Percentiles rank a stretch among this genome's conserved stretches.
Evolutionary conservation across 1,284 basidiomycete species (phyloP).

Genomic region (Ustilago bromivora): DNA sequence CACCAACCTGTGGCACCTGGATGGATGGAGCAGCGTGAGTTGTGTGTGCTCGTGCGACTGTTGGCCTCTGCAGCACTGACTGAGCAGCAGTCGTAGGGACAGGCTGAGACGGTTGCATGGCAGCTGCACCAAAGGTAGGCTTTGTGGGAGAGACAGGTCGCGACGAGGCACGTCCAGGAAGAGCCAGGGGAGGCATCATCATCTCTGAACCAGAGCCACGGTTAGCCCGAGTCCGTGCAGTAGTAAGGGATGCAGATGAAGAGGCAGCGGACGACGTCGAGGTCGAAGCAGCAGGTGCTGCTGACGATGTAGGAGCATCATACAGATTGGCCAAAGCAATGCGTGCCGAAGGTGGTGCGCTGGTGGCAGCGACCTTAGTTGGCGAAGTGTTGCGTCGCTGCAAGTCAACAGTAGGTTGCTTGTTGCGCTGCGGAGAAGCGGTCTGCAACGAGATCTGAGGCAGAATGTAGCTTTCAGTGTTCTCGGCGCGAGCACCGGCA

Average conservation of each 20-base stretch:
- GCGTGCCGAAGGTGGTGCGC: constrained; percentile 36
- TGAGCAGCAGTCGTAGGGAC: constrained; percentile 9
- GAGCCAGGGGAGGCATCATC: constrained; percentile 43
- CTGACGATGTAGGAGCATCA: constrained; percentile 21
- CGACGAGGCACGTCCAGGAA: constrained; percentile 46
- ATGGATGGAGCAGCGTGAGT: constrained; percentile 57
- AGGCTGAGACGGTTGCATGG: constrained; percentile 21
- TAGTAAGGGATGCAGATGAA: constrained; percentile 14
- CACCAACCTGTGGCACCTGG: constrained; percentile 69
- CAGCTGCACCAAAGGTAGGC: constrained; percentile 28
- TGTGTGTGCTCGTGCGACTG: constrained; percentile 50
- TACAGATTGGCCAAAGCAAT: constrained; percentile 36
- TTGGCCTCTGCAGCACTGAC: constrained; percentile 25
- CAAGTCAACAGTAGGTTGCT: constrained; percentile 26
- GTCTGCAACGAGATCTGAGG: constrained; percentile 47
- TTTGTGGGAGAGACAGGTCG: constrained; percentile 51
- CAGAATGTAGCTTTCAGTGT: constrained; percentile 23
- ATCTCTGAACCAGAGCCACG: constrained; percentile 41
- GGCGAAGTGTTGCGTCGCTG: constrained; percentile 55
- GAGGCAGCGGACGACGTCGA: constrained; percentile 25
- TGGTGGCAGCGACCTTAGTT: constrained; percentile 23
- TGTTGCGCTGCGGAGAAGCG: constrained; percentile 42
- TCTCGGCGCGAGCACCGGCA: constrained; percentile 22
- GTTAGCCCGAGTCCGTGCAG: constrained; percentile 33
- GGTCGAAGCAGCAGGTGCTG: constrained; percentile 19